Conservation (phyloP, 2,329 filamentous ascomycete species). For the Blastomyces parvus region DNA sequence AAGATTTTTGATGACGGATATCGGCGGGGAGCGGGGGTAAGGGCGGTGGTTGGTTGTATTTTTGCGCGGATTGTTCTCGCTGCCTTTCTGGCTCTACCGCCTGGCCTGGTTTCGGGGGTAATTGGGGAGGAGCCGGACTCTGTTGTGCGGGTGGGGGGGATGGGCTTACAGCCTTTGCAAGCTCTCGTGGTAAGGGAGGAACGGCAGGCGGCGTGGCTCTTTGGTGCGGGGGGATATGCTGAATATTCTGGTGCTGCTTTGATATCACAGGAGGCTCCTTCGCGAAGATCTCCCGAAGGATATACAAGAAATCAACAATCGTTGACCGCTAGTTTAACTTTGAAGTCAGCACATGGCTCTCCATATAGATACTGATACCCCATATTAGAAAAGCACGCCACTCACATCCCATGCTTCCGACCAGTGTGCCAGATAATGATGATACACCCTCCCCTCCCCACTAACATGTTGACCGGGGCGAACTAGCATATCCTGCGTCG, state of each 20-base stretch:
- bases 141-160: conserved; percentile 20
- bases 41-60: conserved; percentile 25
- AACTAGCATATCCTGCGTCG: conserved; percentile 78
- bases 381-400: conserved; percentile 20
- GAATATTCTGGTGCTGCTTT: conserved; percentile 41
- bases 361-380: neutral
- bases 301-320: conserved; percentile 69
- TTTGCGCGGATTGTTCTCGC: conserved; percentile 17
- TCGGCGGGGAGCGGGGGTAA: conserved; percentile 31
- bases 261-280: conserved; percentile 89
- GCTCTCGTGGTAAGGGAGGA: conserved; percentile 62
- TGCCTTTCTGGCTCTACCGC: conserved; percentile 13
- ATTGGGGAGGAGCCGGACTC: conserved; percentile 33
- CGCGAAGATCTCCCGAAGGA: conserved; percentile 78
- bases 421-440: conserved; percentile 91
- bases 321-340: conserved; percentile 57
- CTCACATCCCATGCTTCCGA: conserved; percentile 79
- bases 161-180: conserved; percentile 34
- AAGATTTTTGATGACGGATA: conserved; percentile 10
- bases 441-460: conserved; percentile 84
- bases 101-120: conserved; percentile 32
- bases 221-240: conserved; percentile 20
- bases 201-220: conserved; percentile 52
- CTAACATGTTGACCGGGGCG: conserved; percentile 91
- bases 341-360: neutral